Base-by-base conservation (phyloP, 2,329 filamentous ascomycete species). In the Stemphylium lycopersici region DNA sequence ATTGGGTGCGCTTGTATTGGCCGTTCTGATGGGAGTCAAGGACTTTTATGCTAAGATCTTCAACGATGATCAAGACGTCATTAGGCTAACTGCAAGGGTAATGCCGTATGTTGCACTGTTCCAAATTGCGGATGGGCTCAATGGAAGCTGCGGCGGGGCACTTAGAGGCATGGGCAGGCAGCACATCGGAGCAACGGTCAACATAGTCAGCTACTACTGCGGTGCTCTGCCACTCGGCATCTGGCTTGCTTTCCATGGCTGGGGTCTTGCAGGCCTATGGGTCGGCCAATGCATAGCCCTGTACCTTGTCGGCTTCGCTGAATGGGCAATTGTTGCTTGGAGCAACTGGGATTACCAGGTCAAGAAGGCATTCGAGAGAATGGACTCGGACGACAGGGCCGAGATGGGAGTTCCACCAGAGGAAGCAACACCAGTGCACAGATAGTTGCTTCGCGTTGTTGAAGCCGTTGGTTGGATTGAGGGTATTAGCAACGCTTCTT, bases 101-200 rank as follows among this genome's bases (percentile, higher is more conserved):
- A 87, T 96, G 80, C 92, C 92, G 0, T 93, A 87, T 65, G 91
- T 96, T 1, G 92, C 91, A 0, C 79, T 96, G 2, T 96, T 96
- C 75, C 91, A 96, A 77, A 93, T 96, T 55, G 91, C 91, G 0
- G 91, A 96, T 70, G 92, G 91, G 0, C 77, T 96, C 31, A 95
- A 95, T 66, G 91, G 91, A 1, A 90, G 86, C 55, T 96, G 91
- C 68, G 91, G 92, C 1, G 91, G 92, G 1, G 86, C 87, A 16
- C 77, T 96, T 12, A 78, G 91, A 60, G 92, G 91, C 0, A 95
- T 93, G 90, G 92, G 91, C 2, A 79, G 90, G 49, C 91, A 96
- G 74, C 91, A 93, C 80, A 83, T 96, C 44, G 92, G 92, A 12
- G 91, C 91, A 1, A 78, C 86, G 1, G 90, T 96, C 48, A 96